phyloP scores from a whole-genome alignment of 2,329 filamentous ascomycete species.

The Venturia pyrina region DNA sequence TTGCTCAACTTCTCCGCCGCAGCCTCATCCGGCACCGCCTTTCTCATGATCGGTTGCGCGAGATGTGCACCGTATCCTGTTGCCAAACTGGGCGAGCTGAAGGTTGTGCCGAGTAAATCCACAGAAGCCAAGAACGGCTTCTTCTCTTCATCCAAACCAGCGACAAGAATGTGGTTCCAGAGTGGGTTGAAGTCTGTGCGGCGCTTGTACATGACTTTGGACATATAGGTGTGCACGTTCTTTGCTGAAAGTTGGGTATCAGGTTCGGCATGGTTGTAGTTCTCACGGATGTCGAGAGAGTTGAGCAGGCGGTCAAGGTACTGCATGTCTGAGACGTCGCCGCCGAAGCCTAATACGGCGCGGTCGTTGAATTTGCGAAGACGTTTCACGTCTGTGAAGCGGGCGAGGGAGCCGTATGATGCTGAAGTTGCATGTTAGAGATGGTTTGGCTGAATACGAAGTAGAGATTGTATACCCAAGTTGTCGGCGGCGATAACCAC shows the following conservation, averaged over 20 bases:
- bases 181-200: slow-evolving; percentile 93
- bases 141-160: slow-evolving; percentile 66
- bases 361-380: slow-evolving; percentile 78
- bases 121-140: slow-evolving; percentile 85
- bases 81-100: slow-evolving; percentile 75
- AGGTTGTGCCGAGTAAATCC: slow-evolving; percentile 88
- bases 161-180: slow-evolving; percentile 92
- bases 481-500: slow-evolving; percentile 97
- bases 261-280: slow-evolving; percentile 50
- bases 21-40: slow-evolving; percentile 73
- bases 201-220: slow-evolving; percentile 92
- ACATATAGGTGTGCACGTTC: slow-evolving; percentile 93
- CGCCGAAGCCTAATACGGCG: slow-evolving; percentile 84
- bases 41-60: slow-evolving; percentile 83
- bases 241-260: slow-evolving; percentile 59
- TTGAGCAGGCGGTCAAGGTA: slow-evolving; percentile 87
- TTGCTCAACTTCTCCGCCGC: slow-evolving; percentile 59
- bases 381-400: slow-evolving; percentile 94
- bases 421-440: slow-evolving; percentile 41
- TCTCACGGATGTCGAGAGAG: slow-evolving; percentile 78
- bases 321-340: slow-evolving; percentile 98
- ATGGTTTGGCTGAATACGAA: neutral
- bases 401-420: slow-evolving; percentile 89
- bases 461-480: slow-evolving; percentile 51
- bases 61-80: slow-evolving; percentile 92